Base-by-base conservation (phyloP, 1,284 basidiomycete genomes). In the Rhodofomes roseus region DNA sequence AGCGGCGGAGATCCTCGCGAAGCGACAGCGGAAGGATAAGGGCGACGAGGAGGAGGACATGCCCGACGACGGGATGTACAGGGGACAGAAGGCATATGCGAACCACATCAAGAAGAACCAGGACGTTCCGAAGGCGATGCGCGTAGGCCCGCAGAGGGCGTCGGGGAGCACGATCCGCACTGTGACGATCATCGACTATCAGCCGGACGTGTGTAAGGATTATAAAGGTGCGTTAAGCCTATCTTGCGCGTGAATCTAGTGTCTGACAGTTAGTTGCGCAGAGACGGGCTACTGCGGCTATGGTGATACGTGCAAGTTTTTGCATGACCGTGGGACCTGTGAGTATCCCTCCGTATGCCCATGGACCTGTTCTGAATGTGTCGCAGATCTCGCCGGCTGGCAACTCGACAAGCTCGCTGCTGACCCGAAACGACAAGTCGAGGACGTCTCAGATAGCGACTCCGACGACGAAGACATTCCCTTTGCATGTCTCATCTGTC, bases 221-320 rank as follows among this genome's bases (percentile, higher is more conserved):
- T 99, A 99, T 77, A 98, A 98, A 86, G 93, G 92, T 92, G 64
- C 60, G 83, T 31, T 23, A 48, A 63, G 18, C 8, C 0, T 31
- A 40, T 57, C 29, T 54, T 41, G 25, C 55, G 37, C 46, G 40
- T 34, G 9, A 64, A 52, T 57, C 65, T 67, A 60, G 66, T 66
- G 67, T 62, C 31, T 50, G 31, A 37, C 41, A 9, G 68, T 5
- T 20, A 63, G 54, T 60, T 59, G 63, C 36, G 41, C 68, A 95
- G 96, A 99, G 77, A 99, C 96, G 46, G 97, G 97, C 0, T 99
- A 95, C 74, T 99, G 96, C 75, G 97, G 97, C 4, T 99, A 97
- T 72, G 97, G 97, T 31, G 97, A 99, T 75, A 96, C 94, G 8
- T 99, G 96, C 79, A 99, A 98, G 79, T 95, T 95, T 76, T 80